Evolutionary conservation across 2,329 filamentous ascomycete species (phyloP).

Genomic region (Fusarium sp.): DNA sequence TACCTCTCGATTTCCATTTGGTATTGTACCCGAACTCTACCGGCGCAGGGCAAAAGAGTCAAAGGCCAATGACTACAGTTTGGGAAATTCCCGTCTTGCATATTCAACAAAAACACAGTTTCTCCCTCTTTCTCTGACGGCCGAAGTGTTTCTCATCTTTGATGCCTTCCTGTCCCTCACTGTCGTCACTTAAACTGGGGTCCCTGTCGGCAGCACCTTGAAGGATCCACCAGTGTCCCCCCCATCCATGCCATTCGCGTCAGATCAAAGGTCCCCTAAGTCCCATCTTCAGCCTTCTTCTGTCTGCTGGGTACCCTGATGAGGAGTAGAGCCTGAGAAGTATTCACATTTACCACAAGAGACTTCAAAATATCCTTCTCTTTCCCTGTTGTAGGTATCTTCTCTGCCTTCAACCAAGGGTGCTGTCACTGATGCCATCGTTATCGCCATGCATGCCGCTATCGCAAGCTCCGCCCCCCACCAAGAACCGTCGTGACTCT

Average conservation of each 20-base stretch:
- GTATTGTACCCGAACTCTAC: slow-evolving; percentile 13
- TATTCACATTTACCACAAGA: background rate
- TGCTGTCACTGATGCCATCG: background rate
- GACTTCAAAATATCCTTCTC: background rate
- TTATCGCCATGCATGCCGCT: slow-evolving; percentile 38
- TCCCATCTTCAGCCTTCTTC: background rate
- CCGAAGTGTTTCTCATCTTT: slow-evolving; percentile 23
- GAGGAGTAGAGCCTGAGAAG: too few species aligned
- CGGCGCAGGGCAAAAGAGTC: background rate
- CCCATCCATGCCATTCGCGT: slow-evolving; percentile 31
- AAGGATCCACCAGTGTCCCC: slow-evolving; percentile 17
- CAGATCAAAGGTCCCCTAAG: slow-evolving; percentile 20
- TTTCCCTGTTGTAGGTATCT: background rate
- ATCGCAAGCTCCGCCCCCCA: slow-evolving; percentile 35
- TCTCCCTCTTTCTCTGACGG: background rate
- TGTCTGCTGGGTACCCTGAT: background rate
- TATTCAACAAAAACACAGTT: background rate
- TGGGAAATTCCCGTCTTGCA: background rate
- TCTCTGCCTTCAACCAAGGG: background rate
- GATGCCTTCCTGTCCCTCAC: slow-evolving; percentile 24
- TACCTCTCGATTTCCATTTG: slow-evolving; percentile 13
- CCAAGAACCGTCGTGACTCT: slow-evolving; percentile 33
- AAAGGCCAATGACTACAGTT: background rate
- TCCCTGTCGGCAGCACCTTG: slow-evolving; percentile 27
- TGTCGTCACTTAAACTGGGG: slow-evolving; percentile 38